Evolutionary conservation across 2,329 filamentous ascomycete genomes (phyloP).

Genomic region (Aspergillus neotritici): DNA sequence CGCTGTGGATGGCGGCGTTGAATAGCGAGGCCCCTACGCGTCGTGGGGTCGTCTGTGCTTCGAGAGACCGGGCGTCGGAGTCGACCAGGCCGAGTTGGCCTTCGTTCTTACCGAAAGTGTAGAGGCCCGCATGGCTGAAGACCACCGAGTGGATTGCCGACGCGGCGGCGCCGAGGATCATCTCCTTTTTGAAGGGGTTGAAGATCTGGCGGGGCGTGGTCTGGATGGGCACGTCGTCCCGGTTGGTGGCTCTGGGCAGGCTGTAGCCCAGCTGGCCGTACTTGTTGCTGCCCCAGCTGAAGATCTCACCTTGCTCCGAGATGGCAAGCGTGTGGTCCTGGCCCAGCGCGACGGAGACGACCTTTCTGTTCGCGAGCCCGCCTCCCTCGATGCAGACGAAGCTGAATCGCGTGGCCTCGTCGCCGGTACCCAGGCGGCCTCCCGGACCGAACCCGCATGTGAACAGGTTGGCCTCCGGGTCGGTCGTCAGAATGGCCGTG

Average conservation of each 20-base stretch:
- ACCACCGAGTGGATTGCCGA: conserved; percentile 89
- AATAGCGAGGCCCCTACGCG: conserved; percentile 85
- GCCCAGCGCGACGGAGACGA: conserved; percentile 74
- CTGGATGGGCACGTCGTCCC: conserved; percentile 80
- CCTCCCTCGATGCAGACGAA: conserved; percentile 78
- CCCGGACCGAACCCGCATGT: conserved; percentile 88
- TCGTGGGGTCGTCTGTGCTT: conserved; percentile 73
- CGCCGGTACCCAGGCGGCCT: conserved; percentile 80
- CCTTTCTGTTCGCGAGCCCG: conserved; percentile 64
- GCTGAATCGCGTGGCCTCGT: conserved; percentile 82
- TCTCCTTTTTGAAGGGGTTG: conserved; percentile 81
- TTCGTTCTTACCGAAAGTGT: conserved; percentile 91
- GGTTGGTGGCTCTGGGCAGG: conserved; percentile 56
- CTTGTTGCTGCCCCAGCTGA: conserved; percentile 88
- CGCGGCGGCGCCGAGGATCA: conserved; percentile 74
- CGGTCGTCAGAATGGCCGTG: conserved; percentile 79
- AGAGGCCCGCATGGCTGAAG: conserved; percentile 73
- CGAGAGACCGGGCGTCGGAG: conserved; percentile 85
- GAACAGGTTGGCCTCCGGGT: conserved; percentile 85
- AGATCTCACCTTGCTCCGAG: conserved; percentile 79
- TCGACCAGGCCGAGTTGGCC: conserved; percentile 93
- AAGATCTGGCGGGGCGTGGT: conserved; percentile 81
- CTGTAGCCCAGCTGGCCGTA: conserved; percentile 81
- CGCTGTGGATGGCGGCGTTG: conserved; percentile 64
- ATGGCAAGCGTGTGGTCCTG: conserved; percentile 88